These are phyloP conservation scores for Emmonsiellopsis sp. DNA, from an alignment of 2,329 filamentous ascomycete genomes.

Conservation along the genomic window DNA sequence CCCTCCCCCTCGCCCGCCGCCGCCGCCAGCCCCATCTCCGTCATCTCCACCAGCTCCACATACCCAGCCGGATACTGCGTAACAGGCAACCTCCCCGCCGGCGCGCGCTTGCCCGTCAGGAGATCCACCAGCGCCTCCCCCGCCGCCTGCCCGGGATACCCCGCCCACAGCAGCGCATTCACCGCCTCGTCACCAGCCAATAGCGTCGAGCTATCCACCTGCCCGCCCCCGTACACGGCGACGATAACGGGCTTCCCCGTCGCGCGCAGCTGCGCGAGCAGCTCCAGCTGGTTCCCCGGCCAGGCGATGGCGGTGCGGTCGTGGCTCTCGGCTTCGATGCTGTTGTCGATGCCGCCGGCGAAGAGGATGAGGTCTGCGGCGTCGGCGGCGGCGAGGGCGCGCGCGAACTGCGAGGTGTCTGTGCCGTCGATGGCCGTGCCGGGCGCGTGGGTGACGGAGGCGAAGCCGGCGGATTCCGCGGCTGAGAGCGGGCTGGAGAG, in stretches of 20 bases:
- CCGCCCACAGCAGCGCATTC: slow-evolving; percentile 32
- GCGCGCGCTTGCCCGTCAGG: slow-evolving; percentile 22
- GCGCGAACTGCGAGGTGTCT: slow-evolving; percentile 22
- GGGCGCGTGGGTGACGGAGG: slow-evolving; percentile 34
- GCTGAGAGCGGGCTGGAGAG: slow-evolving; percentile 45
- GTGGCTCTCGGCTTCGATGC: slow-evolving; percentile 31
- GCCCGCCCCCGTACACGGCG: slow-evolving; percentile 35
- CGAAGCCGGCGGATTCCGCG: slow-evolving; percentile 37
- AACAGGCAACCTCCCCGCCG: slow-evolving; percentile 27
- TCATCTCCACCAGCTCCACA: slow-evolving; percentile 28
- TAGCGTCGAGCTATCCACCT: slow-evolving; percentile 33
- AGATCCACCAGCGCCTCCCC: slow-evolving; percentile 29
- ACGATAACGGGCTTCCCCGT: slow-evolving; percentile 32
- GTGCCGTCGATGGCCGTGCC: slow-evolving; percentile 25
- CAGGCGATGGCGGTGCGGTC: slow-evolving; percentile 35
- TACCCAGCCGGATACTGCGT: slow-evolving; percentile 30
- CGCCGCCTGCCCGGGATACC: slow-evolving; percentile 31
- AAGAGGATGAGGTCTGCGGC: slow-evolving; percentile 30
- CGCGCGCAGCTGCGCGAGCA: slow-evolving; percentile 28
- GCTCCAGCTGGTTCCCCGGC: slow-evolving; percentile 33
- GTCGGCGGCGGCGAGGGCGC: slow-evolving; percentile 24
- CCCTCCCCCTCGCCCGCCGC: background rate
- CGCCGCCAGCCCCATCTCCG: slow-evolving; percentile 26
- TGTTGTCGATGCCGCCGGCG: slow-evolving; percentile 34
- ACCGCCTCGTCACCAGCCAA: slow-evolving; percentile 28